Evolutionary conservation across 2,329 filamentous ascomycete genomes (phyloP).

Genomic region (Aureobasidium lini): DNA sequence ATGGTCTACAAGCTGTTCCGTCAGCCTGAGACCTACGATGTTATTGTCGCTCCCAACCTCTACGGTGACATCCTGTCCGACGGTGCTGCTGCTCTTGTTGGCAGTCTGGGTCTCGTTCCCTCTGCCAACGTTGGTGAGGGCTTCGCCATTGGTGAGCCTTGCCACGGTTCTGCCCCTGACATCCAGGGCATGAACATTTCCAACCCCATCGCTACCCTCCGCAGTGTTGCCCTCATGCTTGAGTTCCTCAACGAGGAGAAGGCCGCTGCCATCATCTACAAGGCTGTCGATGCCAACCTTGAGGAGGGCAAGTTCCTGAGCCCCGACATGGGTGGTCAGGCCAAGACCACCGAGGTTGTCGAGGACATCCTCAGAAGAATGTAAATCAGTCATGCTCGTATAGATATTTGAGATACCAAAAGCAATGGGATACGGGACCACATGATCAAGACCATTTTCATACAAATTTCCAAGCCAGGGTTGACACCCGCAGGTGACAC

Average conservation of each 20-base stretch:
- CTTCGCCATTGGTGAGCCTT: constrained; percentile 96
- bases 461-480: background rate
- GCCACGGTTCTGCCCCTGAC: constrained; percentile 91
- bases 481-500: too few relatives aligned
- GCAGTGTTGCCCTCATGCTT: constrained; percentile 88
- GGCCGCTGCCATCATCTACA: constrained; percentile 83
- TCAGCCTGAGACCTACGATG: constrained; percentile 89
- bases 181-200: constrained; percentile 89
- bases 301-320: constrained; percentile 74
- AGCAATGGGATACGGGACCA: constrained; percentile 2
- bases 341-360: constrained; percentile 78
- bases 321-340: constrained; percentile 83
- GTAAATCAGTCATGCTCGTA: constrained; percentile 38
- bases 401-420: constrained; percentile 13
- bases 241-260: constrained; percentile 86
- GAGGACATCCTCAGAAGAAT: constrained; percentile 78
- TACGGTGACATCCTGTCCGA: constrained; percentile 97
- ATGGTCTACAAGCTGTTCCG: constrained; percentile 99
- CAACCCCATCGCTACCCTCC: constrained; percentile 91
- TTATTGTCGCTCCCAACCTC: constrained; percentile 94
- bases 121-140: constrained; percentile 89
- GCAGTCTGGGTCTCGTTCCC: constrained; percentile 84
- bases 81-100: constrained; percentile 87
- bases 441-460: background rate
- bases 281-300: constrained; percentile 83